These are phyloP conservation scores for Knoxdaviesia proteae DNA, from an alignment of 2,329 filamentous ascomycete species.

Conservation along the genomic window DNA sequence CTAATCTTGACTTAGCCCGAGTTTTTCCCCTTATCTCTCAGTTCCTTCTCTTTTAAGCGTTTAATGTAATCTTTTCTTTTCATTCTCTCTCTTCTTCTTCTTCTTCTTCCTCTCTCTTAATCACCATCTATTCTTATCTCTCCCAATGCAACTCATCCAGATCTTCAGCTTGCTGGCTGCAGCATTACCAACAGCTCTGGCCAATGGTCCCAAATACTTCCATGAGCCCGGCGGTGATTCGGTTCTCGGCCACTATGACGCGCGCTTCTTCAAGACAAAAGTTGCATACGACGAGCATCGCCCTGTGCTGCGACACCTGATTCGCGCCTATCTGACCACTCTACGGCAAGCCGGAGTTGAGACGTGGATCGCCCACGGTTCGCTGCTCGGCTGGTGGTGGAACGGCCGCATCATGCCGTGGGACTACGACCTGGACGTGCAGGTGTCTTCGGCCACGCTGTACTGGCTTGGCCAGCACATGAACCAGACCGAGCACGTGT, in stretches of 20 bases:
- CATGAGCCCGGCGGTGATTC: constrained; percentile 39
- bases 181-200: neutral
- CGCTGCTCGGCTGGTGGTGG: constrained; percentile 79
- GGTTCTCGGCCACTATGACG: constrained; percentile 52
- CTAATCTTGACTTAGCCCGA: too few species aligned
- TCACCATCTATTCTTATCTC: neutral
- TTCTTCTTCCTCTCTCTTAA: neutral
- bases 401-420: constrained; percentile 58
- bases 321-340: constrained; percentile 51
- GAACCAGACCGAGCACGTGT: constrained; percentile 48
- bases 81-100: neutral
- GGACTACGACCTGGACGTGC: constrained; percentile 72
- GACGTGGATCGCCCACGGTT: constrained; percentile 76
- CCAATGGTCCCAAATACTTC: constrained; percentile 33
- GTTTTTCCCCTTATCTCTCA: too few species aligned
- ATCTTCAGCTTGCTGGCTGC: constrained; percentile 2
- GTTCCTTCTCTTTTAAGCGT: too few species aligned
- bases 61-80: too few species aligned
- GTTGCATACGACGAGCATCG: constrained; percentile 46
- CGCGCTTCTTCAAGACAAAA: constrained; percentile 42
- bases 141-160: constrained; percentile 4
- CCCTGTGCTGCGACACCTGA: constrained; percentile 45
- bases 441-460: constrained; percentile 49
- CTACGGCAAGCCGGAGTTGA: constrained; percentile 45
- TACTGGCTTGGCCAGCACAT: constrained; percentile 39